These are phyloP conservation scores for Colletotrichum higginsianum DNA, from an alignment of 2,329 filamentous ascomycete genomes.

Conservation along the genomic window DNA sequence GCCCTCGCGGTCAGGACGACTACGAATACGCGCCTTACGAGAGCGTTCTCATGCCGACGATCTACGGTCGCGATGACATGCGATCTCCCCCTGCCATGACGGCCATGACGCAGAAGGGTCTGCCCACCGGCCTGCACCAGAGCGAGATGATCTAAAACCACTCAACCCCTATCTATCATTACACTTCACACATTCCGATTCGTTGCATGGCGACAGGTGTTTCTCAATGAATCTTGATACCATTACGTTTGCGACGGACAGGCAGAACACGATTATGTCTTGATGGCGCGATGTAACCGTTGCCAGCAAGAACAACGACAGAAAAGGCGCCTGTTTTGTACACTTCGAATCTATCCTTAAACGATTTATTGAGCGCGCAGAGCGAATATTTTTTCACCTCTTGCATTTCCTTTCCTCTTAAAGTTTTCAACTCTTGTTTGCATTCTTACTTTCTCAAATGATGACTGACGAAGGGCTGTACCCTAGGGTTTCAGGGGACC, in stretches of 20 bases:
- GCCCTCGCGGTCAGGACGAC: slow-evolving; percentile 55
- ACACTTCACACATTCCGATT: slow-evolving; percentile 42
- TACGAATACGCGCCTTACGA: slow-evolving; percentile 58
- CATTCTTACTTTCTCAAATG: slow-evolving; percentile 30
- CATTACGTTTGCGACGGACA: slow-evolving; percentile 32
- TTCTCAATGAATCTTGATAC: slow-evolving; percentile 45
- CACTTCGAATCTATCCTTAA: slow-evolving; percentile 43
- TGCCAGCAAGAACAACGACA: slow-evolving; percentile 18
- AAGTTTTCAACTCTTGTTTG: slow-evolving; percentile 1
- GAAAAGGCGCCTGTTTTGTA: slow-evolving; percentile 34
- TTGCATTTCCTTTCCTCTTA: slow-evolving; percentile 1
- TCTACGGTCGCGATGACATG: slow-evolving; percentile 55
- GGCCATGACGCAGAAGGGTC: slow-evolving; percentile 49
- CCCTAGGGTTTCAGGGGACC: slow-evolving; percentile 22
- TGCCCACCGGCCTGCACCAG: slow-evolving; percentile 66
- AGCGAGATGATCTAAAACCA: slow-evolving; percentile 69
- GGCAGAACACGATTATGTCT: background rate
- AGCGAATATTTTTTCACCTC: slow-evolving; percentile 24
- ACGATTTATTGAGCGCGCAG: slow-evolving; percentile 38
- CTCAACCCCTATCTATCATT: slow-evolving; percentile 33
- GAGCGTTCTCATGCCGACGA: slow-evolving; percentile 57
- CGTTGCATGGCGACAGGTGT: slow-evolving; percentile 60
- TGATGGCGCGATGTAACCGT: background rate
- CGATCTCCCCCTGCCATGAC: slow-evolving; percentile 51
- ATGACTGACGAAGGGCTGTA: slow-evolving; percentile 39